Evolutionary conservation across 2,329 filamentous ascomycete genomes (phyloP).

Genomic region (Colletotrichum plurivorum): DNA sequence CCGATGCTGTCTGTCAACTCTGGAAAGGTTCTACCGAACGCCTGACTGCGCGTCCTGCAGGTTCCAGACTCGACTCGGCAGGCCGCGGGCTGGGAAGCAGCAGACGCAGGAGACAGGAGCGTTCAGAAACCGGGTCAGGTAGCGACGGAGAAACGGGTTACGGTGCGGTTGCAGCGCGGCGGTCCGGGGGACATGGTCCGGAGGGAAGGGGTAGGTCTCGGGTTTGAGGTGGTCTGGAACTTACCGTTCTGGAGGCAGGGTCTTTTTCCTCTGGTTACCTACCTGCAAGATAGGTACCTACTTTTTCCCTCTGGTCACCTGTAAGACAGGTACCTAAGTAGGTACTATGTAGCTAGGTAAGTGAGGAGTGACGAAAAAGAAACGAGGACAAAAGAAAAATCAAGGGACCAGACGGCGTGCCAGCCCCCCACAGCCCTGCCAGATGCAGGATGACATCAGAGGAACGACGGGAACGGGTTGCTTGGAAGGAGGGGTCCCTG

Average conservation of each 20-base stretch:
- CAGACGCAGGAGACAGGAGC: background rate
- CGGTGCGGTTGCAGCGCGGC: background rate
- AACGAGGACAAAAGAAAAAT: background rate
- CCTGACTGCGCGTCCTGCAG: background rate
- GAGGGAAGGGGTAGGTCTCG: background rate
- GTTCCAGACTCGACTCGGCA: constrained; percentile 13
- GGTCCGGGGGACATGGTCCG: constrained; percentile 26
- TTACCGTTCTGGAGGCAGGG: background rate
- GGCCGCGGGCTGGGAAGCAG: background rate
- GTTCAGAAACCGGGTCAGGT: too few relatives aligned
- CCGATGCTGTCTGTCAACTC: background rate
- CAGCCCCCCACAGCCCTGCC: constrained; percentile 20
- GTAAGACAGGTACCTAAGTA: too few relatives aligned
- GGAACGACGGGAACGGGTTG: constrained; percentile 19
- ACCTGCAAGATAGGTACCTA: too few relatives aligned
- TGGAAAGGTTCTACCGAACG: background rate
- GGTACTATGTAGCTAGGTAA: background rate
- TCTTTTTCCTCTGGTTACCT: too few relatives aligned
- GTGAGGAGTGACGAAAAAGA: background rate
- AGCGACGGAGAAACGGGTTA: too few relatives aligned
- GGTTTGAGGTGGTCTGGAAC: constrained; percentile 1
- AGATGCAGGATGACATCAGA: constrained; percentile 39
- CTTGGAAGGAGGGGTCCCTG: background rate
- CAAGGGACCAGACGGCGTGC: constrained; percentile 30
- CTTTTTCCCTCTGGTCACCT: too few relatives aligned